phyloP scores from a whole-genome alignment of 805 yeast species.

The Schwanniomyces occidentalis region DNA sequence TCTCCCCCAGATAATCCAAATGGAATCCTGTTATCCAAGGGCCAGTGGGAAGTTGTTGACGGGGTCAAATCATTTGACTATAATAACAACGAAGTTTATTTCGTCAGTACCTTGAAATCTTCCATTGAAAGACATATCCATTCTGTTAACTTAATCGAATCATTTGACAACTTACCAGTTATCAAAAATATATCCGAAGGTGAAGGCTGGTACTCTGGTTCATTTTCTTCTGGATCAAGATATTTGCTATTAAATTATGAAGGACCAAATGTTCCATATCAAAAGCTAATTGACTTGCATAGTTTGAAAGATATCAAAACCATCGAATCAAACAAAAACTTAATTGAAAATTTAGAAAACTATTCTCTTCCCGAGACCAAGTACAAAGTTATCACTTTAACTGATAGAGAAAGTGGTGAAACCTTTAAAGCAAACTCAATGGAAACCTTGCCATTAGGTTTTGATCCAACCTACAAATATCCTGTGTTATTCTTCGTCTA shows the following conservation, averaged over 20 bases:
- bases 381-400: constrained; percentile 55
- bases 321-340: constrained; percentile 48
- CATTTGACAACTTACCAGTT: constrained; percentile 47
- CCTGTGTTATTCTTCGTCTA: constrained; percentile 89
- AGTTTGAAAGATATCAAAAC: constrained; percentile 34
- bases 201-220: constrained; percentile 67
- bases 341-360: constrained; percentile 36
- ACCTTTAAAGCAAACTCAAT: constrained; percentile 58
- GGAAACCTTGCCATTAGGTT: constrained; percentile 77
- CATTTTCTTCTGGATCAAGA: constrained; percentile 79
- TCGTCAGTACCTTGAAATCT: constrained; percentile 70
- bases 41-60: constrained; percentile 87
- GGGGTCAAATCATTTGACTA: constrained; percentile 60
- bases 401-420: constrained; percentile 49
- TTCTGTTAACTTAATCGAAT: constrained; percentile 54
- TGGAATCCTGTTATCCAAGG: constrained; percentile 58
- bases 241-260: constrained; percentile 66
- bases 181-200: constrained; percentile 37
- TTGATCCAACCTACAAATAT: constrained; percentile 62
- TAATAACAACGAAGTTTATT: constrained; percentile 52
- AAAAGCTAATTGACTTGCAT: constrained; percentile 56
- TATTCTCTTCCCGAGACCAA: constrained; percentile 59
- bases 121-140: constrained; percentile 85
- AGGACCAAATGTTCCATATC: constrained; percentile 83
- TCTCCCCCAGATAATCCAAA: constrained; percentile 56